Conservation (phyloP, 768 basidiomycete genomes). For the Albatrellus ellisii region DNA sequence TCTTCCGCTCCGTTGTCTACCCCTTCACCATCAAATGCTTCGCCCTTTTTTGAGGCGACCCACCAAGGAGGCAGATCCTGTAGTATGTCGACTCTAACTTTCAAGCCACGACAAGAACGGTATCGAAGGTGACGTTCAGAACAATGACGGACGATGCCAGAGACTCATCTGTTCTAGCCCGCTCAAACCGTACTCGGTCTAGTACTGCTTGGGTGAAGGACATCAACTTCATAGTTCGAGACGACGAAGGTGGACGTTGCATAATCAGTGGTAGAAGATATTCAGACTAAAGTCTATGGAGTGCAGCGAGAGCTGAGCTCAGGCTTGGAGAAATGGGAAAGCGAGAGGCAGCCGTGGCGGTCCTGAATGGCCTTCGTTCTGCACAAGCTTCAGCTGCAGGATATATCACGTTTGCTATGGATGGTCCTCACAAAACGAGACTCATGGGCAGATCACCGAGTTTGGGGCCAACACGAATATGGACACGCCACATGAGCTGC, state of each 20-base stretch:
- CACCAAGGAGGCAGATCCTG: slow-evolving; percentile 8
- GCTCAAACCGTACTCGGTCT: slow-evolving; percentile 33
- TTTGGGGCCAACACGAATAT: slow-evolving; percentile 60
- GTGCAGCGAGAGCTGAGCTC: slow-evolving; percentile 60
- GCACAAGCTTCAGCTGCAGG: neutral
- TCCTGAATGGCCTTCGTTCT: slow-evolving; percentile 46
- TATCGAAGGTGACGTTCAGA: slow-evolving; percentile 7
- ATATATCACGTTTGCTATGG: neutral
- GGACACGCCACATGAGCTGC: slow-evolving; percentile 55
- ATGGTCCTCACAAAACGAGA: slow-evolving; percentile 73
- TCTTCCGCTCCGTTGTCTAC: slow-evolving; percentile 14
- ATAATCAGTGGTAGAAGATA: slow-evolving; percentile 57
- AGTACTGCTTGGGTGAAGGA: slow-evolving; percentile 23
- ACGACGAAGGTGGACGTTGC: slow-evolving; percentile 92
- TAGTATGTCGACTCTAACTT: slow-evolving; percentile 5
- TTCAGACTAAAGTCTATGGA: slow-evolving; percentile 52
- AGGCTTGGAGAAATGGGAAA: slow-evolving; percentile 61
- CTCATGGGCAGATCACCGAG: slow-evolving; percentile 58
- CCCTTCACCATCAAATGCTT: slow-evolving; percentile 14
- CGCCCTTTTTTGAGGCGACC: slow-evolving; percentile 9
- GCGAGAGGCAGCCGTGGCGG: slow-evolving; percentile 68
- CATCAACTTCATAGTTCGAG: slow-evolving; percentile 67
- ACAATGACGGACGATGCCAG: slow-evolving; percentile 26
- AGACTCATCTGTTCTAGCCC: slow-evolving; percentile 35
- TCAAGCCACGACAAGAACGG: slow-evolving; percentile 9